phyloP scores from a whole-genome alignment of 129 eudicot genomes.

The Smallanthus sonchifolius region DNA sequence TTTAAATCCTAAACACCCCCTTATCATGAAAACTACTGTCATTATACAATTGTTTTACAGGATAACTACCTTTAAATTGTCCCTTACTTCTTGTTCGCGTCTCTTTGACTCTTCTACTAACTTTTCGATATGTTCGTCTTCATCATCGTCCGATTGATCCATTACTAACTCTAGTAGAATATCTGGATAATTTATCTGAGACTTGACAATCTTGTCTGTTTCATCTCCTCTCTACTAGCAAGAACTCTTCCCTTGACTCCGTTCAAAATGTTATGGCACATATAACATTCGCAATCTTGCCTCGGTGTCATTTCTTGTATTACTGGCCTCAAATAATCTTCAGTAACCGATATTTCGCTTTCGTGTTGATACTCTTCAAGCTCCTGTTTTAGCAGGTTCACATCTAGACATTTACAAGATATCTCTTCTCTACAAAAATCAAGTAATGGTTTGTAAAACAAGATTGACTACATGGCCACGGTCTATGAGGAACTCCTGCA shows the following conservation, averaged over 20 bases:
- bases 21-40: no score
- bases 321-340: neutral
- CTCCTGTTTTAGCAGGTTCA: slow-evolving; percentile 46
- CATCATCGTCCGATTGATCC: slow-evolving; percentile 16
- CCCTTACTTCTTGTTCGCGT: slow-evolving; percentile 48
- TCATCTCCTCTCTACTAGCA: neutral
- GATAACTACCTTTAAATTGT: slow-evolving; percentile 50
- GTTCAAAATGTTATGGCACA: no score
- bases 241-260: neutral
- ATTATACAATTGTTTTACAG: neutral
- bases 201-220: no score
- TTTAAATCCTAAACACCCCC: no score
- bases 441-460: neutral
- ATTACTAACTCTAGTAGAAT: slow-evolving; percentile 29
- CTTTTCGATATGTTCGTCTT: slow-evolving; percentile 39
- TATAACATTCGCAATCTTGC: neutral
- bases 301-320: neutral
- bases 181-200: no score
- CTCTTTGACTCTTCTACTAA: slow-evolving; percentile 43
- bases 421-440: slow-evolving; percentile 47
- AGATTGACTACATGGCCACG: slow-evolving; percentile 40
- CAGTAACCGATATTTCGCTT: neutral
- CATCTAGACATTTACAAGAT: slow-evolving; percentile 50
- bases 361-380: slow-evolving; percentile 21
- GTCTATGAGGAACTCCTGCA: slow-evolving; percentile 59